Conservation (phyloP, 1,139 yeast species). For the Pichia sp. region DNA sequence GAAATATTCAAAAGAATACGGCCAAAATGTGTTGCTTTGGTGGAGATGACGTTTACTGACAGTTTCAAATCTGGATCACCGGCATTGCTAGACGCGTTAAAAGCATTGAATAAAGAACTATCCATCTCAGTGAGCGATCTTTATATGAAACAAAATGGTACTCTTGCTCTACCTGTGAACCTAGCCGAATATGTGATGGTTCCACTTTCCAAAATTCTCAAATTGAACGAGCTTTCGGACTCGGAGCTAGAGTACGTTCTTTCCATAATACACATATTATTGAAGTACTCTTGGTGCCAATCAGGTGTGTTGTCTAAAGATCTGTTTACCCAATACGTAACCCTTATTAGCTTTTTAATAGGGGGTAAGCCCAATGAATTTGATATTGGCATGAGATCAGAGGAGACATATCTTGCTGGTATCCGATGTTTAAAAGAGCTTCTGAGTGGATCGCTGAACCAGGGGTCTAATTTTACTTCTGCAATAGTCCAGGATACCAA, state of each 20-base stretch:
- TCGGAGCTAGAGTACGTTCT: slow-evolving; percentile 38
- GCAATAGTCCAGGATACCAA: slow-evolving; percentile 31
- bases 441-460: slow-evolving; percentile 27
- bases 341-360: slow-evolving; percentile 41
- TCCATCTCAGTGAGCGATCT: slow-evolving; percentile 2
- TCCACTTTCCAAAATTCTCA: slow-evolving; percentile 48
- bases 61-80: slow-evolving; percentile 23
- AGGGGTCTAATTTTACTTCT: slow-evolving; percentile 20
- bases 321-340: slow-evolving; percentile 42
- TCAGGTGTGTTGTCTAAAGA: slow-evolving; percentile 31
- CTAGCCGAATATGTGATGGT: slow-evolving; percentile 59
- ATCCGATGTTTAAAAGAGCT: slow-evolving; percentile 29
- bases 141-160: neutral
- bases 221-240: slow-evolving; percentile 35
- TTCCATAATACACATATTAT: slow-evolving; percentile 33
- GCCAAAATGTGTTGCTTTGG: slow-evolving; percentile 36
- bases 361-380: slow-evolving; percentile 33
- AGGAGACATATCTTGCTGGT: slow-evolving; percentile 38
- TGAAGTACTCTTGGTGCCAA: slow-evolving; percentile 41
- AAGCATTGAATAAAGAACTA: slow-evolving; percentile 26
- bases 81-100: slow-evolving; percentile 28
- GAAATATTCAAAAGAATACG: slow-evolving; percentile 21
- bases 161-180: slow-evolving; percentile 27
- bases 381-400: slow-evolving; percentile 20
- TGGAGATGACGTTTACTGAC: slow-evolving; percentile 36